Base-by-base conservation (phyloP, 306 rosid species). In the Acmispon strigosus region DNA sequence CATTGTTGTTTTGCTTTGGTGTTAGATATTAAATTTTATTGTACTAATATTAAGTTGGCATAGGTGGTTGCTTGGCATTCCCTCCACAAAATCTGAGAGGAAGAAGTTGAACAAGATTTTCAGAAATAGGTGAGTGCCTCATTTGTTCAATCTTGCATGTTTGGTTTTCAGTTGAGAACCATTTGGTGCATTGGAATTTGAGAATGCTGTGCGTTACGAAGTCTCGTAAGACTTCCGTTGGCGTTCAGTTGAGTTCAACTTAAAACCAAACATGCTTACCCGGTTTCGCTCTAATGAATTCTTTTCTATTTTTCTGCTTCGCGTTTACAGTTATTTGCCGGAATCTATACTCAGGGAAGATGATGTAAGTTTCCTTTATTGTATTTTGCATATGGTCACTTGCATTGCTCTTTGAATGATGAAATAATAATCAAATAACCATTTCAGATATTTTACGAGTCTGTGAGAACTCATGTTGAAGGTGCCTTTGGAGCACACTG, bases 61-160 rank as follows among this genome's bases (percentile, higher is more conserved):
- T 82, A 92, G 98, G 82, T 92, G 93, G 96, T 80, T 93, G 62
- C n/a, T 90, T 71, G 90, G 91, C 16, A 64, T 84, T 76, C 75
- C 82, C 32, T 54, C 68, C 13, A 70, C 86, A 68, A 57, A 72
- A 53, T 61, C 62, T 15, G 80, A 81, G 43, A 66, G 5, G 4
- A 82, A 69, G 63, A 66, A 58, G 73, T 76, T 80, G 56, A 80
- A 81, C 51, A 77, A 78, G 7, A 17, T 65, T 80, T 78, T 82
- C 47, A 48, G 82, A 27, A 76, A 76, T 13, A 14, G 48, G 86
- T 83, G 15, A 10, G 83, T 54, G 70, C 24, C 44, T 61, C 43
- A 0, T 34, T 74, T 53, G 10, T 54, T 52, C 41, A 68, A 74
- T 56, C 15, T 41, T 20, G 20, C 56, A 76, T 82, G 90, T 96